Conservation (phyloP, 306 rosid species). For the Cicer bijugum region DNA sequence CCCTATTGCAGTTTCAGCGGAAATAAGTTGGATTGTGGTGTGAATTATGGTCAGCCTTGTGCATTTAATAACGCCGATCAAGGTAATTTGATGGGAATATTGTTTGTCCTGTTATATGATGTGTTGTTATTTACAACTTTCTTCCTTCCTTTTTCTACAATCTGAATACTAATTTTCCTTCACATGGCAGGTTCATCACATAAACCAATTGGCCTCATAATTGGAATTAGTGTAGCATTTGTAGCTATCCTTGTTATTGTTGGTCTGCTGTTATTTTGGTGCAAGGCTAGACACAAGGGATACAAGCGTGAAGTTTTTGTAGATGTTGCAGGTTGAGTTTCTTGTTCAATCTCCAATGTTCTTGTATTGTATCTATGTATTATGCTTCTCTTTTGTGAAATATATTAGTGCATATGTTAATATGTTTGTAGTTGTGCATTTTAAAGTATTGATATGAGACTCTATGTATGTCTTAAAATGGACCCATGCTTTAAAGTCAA, state of each 20-base stretch:
- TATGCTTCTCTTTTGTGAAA: conserved; percentile 35
- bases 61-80: conserved; percentile 55
- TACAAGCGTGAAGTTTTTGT: conserved; percentile 80
- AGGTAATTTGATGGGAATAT: conserved; percentile 61
- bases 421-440: conserved; percentile 33
- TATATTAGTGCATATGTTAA: neutral
- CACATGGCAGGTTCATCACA: conserved; percentile 61
- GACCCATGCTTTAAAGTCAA: neutral
- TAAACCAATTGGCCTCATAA: conserved; percentile 67
- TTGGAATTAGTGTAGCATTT: conserved; percentile 72
- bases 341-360: conserved; percentile 40
- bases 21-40: conserved; percentile 75
- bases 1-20: conserved; percentile 80
- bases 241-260: conserved; percentile 56
- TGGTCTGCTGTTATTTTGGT: conserved; percentile 62
- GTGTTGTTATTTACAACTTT: neutral
- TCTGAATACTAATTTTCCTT: conserved; percentile 43
- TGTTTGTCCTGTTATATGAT: neutral
- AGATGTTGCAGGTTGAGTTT: conserved; percentile 91
- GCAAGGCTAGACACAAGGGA: conserved; percentile 66
- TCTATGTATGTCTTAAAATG: conserved; percentile 3
- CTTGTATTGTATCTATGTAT: conserved; percentile 18
- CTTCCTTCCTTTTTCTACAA: conserved; percentile 25
- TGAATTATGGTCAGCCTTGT: conserved; percentile 56
- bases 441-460: conserved; percentile 21